Base-by-base conservation (phyloP, 768 basidiomycete species). In the Leccinum broughii region DNA sequence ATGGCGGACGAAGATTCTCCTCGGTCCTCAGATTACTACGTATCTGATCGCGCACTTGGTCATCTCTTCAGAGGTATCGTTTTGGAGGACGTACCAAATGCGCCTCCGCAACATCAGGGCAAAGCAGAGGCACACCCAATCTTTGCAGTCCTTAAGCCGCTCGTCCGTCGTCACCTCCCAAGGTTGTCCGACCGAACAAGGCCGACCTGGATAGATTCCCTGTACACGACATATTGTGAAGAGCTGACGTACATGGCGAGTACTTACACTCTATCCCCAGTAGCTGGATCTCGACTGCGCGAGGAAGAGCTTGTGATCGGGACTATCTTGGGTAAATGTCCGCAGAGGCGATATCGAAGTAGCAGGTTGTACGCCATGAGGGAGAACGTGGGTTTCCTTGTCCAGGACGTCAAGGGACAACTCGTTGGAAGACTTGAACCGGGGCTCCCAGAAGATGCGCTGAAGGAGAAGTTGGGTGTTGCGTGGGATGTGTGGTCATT, bases 281-380 rank as follows among this genome's bases (percentile, higher is more conserved):
- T 77, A 9, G 79, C 85, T 1, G 84, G 81, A 9, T 77, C 77
- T 8, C 80, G 80, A 32, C 77, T 93, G 35, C 71, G 78, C 6
- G 92, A 93, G 68, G 86, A 88, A 54, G 92, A 93, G 66, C 79
- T 92, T 24, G 86, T 91, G 1, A 73, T 86, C 32, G 90, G 90
- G 20, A 85, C 87, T 0, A 93, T 93, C 58, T 73, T 91, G 50
- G 88, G 85, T 2, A 85, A 85, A 60, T 90, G 87, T 66, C 74
- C 82, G 1, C 84, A 91, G 63, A 80, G 78, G 59, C 75, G 85
- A 35, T 87, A 82, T 79, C 77, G 89, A 59, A 79, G 70, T 30
- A 83, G 84, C 62, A 79, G 88, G 28, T 79, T 81, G 57, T 78
- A 85, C 55, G 78, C 85, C 11, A 89, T 92, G 88, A 77, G 78